Conservation (phyloP, 805 yeast genomes). For the Saccharomycopsis fibuligera region DNA sequence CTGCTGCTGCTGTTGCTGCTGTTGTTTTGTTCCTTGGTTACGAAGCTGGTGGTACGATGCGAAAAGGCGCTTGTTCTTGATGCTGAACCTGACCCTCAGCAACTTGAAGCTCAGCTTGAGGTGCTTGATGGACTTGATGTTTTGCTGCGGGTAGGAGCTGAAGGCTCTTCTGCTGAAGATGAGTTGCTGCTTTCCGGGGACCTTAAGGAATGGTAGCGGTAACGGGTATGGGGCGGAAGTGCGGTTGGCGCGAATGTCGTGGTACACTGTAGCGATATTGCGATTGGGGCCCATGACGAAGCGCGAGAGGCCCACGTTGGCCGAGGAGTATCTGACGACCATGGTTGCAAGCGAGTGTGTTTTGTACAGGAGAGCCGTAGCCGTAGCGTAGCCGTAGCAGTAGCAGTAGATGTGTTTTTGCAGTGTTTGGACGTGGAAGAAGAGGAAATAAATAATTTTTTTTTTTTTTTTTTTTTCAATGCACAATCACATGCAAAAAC, state of each 20-base stretch:
- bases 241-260: background rate
- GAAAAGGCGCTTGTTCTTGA: background rate
- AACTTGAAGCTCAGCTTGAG: background rate
- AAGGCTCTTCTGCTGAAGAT: conserved; percentile 1
- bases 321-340: conserved; percentile 11
- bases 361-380: no score
- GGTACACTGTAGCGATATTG: background rate
- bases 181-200: conserved; percentile 3
- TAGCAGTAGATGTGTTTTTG: no score
- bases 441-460: no score
- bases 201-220: background rate
- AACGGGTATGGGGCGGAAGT: background rate
- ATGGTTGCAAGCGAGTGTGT: background rate
- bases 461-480: no score
- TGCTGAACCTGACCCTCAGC: background rate
- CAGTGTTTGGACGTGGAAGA: no score
- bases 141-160: background rate
- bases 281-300: conserved; percentile 7
- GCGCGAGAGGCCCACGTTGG: conserved; percentile 11
- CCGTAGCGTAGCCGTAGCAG: no score
- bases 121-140: background rate
- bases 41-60: conserved; percentile 1
- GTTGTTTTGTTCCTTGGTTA: no score
- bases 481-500: no score
- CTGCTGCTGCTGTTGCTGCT: background rate